Conservation (phyloP, 2,329 filamentous ascomycete species). For the Hypoxylon sp. region DNA sequence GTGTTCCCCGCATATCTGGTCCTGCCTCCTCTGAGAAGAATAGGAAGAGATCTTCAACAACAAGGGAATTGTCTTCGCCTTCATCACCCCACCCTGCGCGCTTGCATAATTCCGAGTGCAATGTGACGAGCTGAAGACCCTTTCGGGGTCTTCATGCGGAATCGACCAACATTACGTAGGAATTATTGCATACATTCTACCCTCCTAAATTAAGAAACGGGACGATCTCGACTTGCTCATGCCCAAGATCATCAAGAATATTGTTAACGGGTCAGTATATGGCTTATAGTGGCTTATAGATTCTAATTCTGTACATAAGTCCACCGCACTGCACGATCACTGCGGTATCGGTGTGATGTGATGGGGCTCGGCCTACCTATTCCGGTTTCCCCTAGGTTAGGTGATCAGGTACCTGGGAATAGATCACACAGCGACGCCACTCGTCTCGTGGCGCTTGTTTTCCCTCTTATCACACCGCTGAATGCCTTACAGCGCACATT, state of each 20-base stretch:
- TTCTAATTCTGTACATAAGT: background rate
- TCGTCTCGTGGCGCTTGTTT: conserved; percentile 9
- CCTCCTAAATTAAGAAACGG: conserved; percentile 2
- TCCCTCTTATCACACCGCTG: conserved; percentile 28
- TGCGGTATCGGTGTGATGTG: conserved; percentile 40
- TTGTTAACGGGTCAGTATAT: conserved; percentile 4
- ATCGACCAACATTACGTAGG: conserved; percentile 2
- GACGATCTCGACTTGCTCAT: background rate
- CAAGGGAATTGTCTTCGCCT: conserved; percentile 8
- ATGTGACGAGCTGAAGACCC: conserved; percentile 30
- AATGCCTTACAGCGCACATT: conserved; percentile 6
- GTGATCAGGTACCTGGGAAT: background rate
- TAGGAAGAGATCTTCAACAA: conserved; percentile 23
- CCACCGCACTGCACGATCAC: background rate
- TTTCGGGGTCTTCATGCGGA: conserved; percentile 26
- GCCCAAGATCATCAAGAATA: conserved; percentile 3
- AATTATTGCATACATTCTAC: background rate
- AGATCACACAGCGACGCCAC: conserved; percentile 16
- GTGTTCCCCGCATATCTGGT: conserved; percentile 25
- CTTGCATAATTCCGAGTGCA: conserved; percentile 26
- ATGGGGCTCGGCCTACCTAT: conserved; percentile 23
- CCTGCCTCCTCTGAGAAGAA: background rate
- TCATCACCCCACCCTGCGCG: conserved; percentile 28
- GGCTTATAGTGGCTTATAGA: background rate
- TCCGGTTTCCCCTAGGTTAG: conserved; percentile 1